A percentile compares a stretch with the other conserved stretches of the same genome.
phyloP scores from a whole-genome alignment of 1,139 yeast genomes.

The Torulaspora pretoriensis region DNA sequence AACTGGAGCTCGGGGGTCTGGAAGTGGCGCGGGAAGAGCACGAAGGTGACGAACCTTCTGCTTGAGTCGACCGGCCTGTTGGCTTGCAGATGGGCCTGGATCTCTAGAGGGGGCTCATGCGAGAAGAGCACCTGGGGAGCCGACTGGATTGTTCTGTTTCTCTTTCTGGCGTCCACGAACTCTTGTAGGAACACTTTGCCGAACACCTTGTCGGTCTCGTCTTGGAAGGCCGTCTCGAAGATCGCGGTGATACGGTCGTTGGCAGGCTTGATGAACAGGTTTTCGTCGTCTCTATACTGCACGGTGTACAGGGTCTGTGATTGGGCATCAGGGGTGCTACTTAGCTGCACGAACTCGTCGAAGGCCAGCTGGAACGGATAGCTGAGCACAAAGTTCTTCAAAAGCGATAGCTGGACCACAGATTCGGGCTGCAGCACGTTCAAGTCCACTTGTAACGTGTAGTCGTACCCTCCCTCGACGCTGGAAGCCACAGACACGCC shows the following conservation, averaged over 20 bases:
- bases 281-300: conserved; percentile 89
- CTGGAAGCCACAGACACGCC: conserved; percentile 29
- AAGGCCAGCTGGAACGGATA: conserved; percentile 92
- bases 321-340: conserved; percentile 39
- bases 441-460: conserved; percentile 68
- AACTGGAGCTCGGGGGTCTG: conserved; percentile 49
- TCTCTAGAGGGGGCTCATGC: conserved; percentile 92
- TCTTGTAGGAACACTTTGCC: conserved; percentile 96
- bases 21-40: conserved; percentile 57
- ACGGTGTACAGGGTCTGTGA: conserved; percentile 62
- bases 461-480: conserved; percentile 77
- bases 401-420: conserved; percentile 60
- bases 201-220: conserved; percentile 92
- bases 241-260: conserved; percentile 96
- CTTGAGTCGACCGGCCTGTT: conserved; percentile 43
- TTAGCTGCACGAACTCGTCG: conserved; percentile 65
- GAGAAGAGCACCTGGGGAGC: conserved; percentile 97
- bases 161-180: conserved; percentile 92
- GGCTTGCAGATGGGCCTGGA: conserved; percentile 38
- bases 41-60: conserved; percentile 74
- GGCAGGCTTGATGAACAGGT: conserved; percentile 85
- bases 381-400: conserved; percentile 84
- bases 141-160: conserved; percentile 91
- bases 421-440: conserved; percentile 39
- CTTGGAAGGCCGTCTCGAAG: conserved; percentile 89